phyloP scores from a whole-genome alignment of 2,329 filamentous ascomycete genomes.

The Didymella segeticola region DNA sequence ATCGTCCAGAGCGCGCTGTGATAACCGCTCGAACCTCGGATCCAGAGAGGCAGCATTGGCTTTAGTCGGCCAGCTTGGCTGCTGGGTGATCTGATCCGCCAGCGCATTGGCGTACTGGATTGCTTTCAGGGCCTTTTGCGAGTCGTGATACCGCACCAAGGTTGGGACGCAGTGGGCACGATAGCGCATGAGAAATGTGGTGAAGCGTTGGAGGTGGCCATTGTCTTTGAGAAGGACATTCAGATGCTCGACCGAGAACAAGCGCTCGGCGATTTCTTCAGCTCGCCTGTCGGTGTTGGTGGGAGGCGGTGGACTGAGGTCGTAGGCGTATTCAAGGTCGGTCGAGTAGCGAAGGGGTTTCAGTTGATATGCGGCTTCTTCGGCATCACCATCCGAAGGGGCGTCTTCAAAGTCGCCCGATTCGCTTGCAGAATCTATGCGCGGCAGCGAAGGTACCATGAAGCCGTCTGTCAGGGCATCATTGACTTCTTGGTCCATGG shows the following conservation, averaged over 20 bases:
- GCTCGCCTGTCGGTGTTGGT: slow-evolving; percentile 27
- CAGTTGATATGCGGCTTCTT: background rate
- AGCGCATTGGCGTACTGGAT: slow-evolving; percentile 73
- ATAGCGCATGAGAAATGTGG: slow-evolving; percentile 65
- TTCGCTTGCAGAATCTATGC: slow-evolving; percentile 17
- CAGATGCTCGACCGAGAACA: slow-evolving; percentile 71
- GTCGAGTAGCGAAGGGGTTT: slow-evolving; percentile 16
- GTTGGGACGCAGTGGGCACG: slow-evolving; percentile 67
- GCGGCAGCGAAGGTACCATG: slow-evolving; percentile 3
- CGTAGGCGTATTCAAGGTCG: slow-evolving; percentile 27
- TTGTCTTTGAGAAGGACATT: slow-evolving; percentile 67
- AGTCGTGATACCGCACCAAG: slow-evolving; percentile 72
- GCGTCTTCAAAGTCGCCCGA: slow-evolving; percentile 1
- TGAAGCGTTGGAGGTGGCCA: slow-evolving; percentile 67
- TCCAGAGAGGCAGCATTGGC: slow-evolving; percentile 58
- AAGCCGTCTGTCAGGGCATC: slow-evolving; percentile 2
- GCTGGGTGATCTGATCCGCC: slow-evolving; percentile 60
- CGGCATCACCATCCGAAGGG: background rate
- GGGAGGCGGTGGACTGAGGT: slow-evolving; percentile 35
- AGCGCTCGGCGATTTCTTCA: slow-evolving; percentile 65
- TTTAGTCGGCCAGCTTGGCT: slow-evolving; percentile 48
- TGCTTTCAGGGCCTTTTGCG: slow-evolving; percentile 71
- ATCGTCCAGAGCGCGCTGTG: slow-evolving; percentile 65
- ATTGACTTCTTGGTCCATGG: slow-evolving; percentile 9
- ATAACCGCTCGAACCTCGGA: slow-evolving; percentile 63